Evolutionary conservation across 2,329 filamentous ascomycete species (phyloP), one percentile per base, ranked within the genome.

Genomic region (Rutstroemia sp.): DNA sequence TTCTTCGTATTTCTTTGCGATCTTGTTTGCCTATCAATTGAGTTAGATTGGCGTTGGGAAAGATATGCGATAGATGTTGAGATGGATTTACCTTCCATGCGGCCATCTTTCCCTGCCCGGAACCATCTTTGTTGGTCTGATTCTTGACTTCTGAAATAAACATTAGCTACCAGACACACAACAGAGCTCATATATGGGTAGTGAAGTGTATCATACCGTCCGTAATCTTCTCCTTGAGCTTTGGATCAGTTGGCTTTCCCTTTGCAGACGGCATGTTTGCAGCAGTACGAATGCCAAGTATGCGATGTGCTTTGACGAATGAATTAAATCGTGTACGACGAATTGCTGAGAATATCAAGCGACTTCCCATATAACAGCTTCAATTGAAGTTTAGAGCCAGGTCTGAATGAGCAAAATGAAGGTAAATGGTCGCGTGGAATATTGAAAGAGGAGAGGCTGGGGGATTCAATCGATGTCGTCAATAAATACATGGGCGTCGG

Each of bases 31-130:
- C 72, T 74, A 34, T 45, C 30, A n/a, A 10, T 30, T 17, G 21
- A 40, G 21, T 51, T 27, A 40, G 49, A n/a, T 12, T 19, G 21
- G 19, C 5, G n/a, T 17, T 16, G 14, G 5, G 9, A 2, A 38
- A 23, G 21, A 12, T 49, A 6, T 21, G n/a, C 44, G 44, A 25
- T 14, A 9, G n/a, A 10, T 3, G n/a, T 36, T 12, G 47, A 21
- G 21, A 12, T 19, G 21, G 30, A 52, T 51, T 39, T 50, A 64
- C 73, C 69, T 76, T 76, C 74, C 74, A 76, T 45, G 73, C 74
- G 51, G 72, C 72, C 74, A 73, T 73, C 61, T 75, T 68, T 4
- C 73, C 73, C 61, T 75, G 75, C n/a, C 74, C 74, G 34, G 69
- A 61, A 10, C 74, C 73, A 61, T 75, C 72, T 58, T 75, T 74